phyloP scores from a whole-genome alignment of 225 moss, liverwort and hornwort genomes.

The Anthoceros angustus region DNA sequence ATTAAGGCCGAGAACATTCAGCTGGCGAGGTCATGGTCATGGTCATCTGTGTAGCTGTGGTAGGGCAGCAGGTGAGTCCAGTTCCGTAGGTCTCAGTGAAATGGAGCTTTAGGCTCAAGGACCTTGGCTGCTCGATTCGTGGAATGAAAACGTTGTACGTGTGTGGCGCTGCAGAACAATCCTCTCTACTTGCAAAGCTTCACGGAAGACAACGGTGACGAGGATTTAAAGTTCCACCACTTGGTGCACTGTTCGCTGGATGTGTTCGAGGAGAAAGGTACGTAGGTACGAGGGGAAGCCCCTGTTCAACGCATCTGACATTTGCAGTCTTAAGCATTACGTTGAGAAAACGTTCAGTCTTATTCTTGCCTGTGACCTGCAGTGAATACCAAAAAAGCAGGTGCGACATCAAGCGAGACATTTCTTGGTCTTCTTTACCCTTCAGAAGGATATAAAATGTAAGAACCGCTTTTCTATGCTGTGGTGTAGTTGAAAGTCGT shows the following conservation, averaged over 20 bases:
- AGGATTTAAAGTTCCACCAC: constrained; percentile 82
- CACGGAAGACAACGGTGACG: constrained; percentile 52
- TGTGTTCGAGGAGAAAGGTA: constrained; percentile 90
- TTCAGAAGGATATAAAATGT: constrained; percentile 95
- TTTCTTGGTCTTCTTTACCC: constrained; percentile 86
- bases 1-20: no score
- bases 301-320: no score
- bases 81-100: not conserved
- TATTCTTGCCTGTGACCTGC: not conserved
- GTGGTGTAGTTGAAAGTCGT: not conserved
- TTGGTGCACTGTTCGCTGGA: constrained; percentile 93
- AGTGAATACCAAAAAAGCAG: constrained; percentile 55
- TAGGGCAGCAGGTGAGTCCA: constrained; percentile 54
- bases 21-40: constrained; percentile 11
- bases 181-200: constrained; percentile 82
- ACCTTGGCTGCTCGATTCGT: not conserved
- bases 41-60: constrained; percentile 94
- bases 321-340: not conserved
- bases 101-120: not conserved
- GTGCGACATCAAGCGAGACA: constrained; percentile 72
- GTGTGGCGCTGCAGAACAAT: constrained; percentile 51
- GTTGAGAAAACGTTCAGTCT: not conserved
- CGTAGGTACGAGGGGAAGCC: not conserved
- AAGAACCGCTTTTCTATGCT: constrained; percentile 14
- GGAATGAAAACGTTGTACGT: constrained; percentile 9